phyloP scores from a whole-genome alignment of 306 rosid species.

The Pyrus betulifolia region DNA sequence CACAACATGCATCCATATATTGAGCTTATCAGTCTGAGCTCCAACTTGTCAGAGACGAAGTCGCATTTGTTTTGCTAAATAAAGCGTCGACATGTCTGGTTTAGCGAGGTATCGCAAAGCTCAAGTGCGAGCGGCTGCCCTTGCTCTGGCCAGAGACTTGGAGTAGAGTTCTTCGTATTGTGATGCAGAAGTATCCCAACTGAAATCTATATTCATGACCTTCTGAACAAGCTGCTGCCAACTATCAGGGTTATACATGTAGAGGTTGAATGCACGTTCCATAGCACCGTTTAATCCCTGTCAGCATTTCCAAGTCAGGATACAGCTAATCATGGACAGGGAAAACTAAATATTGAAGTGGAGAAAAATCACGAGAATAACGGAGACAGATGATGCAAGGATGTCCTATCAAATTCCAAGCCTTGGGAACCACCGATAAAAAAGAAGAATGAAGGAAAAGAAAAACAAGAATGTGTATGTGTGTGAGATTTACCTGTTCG shows the following conservation, averaged over 20 bases:
- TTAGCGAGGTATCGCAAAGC: not conserved
- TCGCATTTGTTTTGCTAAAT: not conserved
- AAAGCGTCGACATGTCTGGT: not conserved
- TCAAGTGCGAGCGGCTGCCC: constrained; percentile 34
- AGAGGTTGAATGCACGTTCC: constrained; percentile 60
- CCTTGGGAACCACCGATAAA: not conserved
- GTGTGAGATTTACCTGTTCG: constrained; percentile 50
- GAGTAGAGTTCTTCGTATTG: constrained; percentile 83
- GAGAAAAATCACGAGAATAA: not conserved
- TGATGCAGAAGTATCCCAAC: constrained; percentile 85
- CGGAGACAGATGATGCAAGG: constrained; percentile 1
- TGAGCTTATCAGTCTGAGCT: constrained; percentile 7
- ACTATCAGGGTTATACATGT: constrained; percentile 35
- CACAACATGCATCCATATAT: not conserved
- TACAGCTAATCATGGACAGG: not conserved
- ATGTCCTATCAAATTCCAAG: not conserved
- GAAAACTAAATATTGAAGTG: not conserved
- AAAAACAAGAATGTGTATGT: not conserved
- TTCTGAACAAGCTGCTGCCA: constrained; percentile 83
- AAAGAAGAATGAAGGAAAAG: not conserved
- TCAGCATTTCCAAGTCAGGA: not conserved
- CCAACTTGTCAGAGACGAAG: constrained; percentile 1
- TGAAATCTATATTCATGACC: constrained; percentile 78
- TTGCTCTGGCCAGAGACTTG: constrained; percentile 61
- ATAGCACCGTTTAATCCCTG: constrained; percentile 63